Conservation (phyloP, 352 stramenopile genomes). For the Phytophthora hybrid region DNA sequence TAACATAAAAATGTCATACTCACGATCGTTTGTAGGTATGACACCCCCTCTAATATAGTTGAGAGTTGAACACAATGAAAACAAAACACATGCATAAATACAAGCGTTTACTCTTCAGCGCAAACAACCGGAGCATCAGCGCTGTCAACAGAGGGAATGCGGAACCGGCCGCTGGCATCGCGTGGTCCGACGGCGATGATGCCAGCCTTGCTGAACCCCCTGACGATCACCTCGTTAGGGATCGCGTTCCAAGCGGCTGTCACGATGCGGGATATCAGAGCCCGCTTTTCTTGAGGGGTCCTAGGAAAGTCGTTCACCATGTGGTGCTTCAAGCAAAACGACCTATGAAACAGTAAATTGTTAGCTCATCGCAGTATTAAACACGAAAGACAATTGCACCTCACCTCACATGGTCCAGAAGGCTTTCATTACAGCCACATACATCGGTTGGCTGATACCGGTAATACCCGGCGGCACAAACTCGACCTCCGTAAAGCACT, state of each 20-base stretch:
- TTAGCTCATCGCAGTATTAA: constrained; percentile 7
- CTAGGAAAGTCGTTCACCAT: constrained; percentile 12
- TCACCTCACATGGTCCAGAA: constrained; percentile 6
- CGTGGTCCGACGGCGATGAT: neutral
- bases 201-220: neutral
- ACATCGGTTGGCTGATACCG: constrained; percentile 11
- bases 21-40: too few relatives aligned
- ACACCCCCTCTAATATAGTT: too few relatives aligned
- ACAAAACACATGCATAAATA: neutral
- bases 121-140: neutral
- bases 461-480: constrained; percentile 11
- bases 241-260: constrained; percentile 10
- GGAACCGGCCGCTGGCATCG: neutral
- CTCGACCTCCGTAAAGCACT: constrained; percentile 6
- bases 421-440: constrained; percentile 20
- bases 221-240: neutral
- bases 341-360: constrained; percentile 3
- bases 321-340: constrained; percentile 12
- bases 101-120: neutral
- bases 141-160: neutral
- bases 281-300: constrained; percentile 6
- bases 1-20: too few relatives aligned
- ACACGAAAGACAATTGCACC: neutral
- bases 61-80: neutral
- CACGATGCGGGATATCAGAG: constrained; percentile 7